phyloP scores from a whole-genome alignment of 2,329 filamentous ascomycete genomes.

The Chaetomiaceae sp. region DNA sequence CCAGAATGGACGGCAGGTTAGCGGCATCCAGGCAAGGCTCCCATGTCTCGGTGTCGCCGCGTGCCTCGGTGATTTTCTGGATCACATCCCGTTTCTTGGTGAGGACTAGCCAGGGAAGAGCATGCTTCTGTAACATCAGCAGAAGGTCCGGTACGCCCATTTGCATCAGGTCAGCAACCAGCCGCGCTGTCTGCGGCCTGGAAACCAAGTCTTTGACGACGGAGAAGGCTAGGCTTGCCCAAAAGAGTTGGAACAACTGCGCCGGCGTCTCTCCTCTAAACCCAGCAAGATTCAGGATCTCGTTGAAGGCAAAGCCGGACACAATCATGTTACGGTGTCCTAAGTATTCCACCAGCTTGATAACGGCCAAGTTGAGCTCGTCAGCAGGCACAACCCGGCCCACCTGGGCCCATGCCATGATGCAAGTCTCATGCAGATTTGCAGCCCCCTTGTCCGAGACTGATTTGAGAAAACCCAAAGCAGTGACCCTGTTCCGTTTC shows the following conservation, averaged over 20 bases:
- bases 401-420: constrained; percentile 81
- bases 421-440: constrained; percentile 73
- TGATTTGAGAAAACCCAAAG: constrained; percentile 65
- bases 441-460: constrained; percentile 66
- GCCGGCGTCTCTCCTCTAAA: constrained; percentile 57
- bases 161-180: constrained; percentile 75
- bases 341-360: constrained; percentile 80
- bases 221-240: constrained; percentile 77
- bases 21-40: constrained; percentile 49
- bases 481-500: constrained; percentile 62
- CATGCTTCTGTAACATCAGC: constrained; percentile 70
- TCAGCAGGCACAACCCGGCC: constrained; percentile 73
- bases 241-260: constrained; percentile 79
- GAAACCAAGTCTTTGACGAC: constrained; percentile 76
- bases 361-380: constrained; percentile 79
- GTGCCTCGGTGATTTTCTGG: constrained; percentile 72
- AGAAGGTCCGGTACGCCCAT: constrained; percentile 72
- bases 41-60: constrained; percentile 63
- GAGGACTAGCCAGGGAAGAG: constrained; percentile 81
- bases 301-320: constrained; percentile 76
- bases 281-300: constrained; percentile 70
- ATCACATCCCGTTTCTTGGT: constrained; percentile 74
- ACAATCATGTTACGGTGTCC: constrained; percentile 77
- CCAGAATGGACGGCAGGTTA: constrained; percentile 56
- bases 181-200: constrained; percentile 75